These are phyloP conservation scores for Taphrina pruni DNA, from an alignment of 1,139 yeast species.

Conservation along the genomic window DNA sequence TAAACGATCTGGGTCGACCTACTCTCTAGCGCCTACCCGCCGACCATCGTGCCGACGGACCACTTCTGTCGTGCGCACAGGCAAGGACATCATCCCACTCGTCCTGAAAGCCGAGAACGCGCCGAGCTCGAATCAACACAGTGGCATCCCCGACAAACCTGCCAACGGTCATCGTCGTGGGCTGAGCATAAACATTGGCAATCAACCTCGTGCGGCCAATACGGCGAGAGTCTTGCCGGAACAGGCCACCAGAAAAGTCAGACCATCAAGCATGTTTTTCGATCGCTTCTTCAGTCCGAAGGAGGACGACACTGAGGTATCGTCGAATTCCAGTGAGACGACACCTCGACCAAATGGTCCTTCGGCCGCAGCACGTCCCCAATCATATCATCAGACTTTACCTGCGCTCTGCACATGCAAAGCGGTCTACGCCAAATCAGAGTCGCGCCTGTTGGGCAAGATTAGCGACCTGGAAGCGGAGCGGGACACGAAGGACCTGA, in stretches of 20 bases:
- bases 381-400: constrained; percentile 10
- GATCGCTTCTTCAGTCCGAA: constrained; percentile 18
- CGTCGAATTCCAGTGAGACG: not conserved
- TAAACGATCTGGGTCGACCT: constrained; percentile 8
- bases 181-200: constrained; percentile 18
- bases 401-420: constrained; percentile 11
- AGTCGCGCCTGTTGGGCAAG: constrained; percentile 9
- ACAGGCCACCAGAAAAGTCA: constrained; percentile 2
- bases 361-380: constrained; percentile 14
- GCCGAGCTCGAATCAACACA: not conserved
- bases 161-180: constrained; percentile 21
- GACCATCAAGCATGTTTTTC: constrained; percentile 21
- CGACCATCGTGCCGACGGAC: constrained; percentile 10
- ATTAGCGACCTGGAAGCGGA: constrained; percentile 25
- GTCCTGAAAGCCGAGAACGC: constrained; percentile 16
- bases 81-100: constrained; percentile 30
- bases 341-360: constrained; percentile 10
- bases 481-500: constrained; percentile 31
- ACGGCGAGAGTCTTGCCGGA: constrained; percentile 4
- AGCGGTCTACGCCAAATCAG: not conserved
- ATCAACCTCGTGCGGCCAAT: constrained; percentile 1
- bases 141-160: not conserved
- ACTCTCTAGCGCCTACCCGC: constrained; percentile 13
- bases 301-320: not conserved
- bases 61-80: constrained; percentile 16